Conservation (phyloP, 225 moss, liverwort and hornwort species). For the Polytrichum formosum region DNA sequence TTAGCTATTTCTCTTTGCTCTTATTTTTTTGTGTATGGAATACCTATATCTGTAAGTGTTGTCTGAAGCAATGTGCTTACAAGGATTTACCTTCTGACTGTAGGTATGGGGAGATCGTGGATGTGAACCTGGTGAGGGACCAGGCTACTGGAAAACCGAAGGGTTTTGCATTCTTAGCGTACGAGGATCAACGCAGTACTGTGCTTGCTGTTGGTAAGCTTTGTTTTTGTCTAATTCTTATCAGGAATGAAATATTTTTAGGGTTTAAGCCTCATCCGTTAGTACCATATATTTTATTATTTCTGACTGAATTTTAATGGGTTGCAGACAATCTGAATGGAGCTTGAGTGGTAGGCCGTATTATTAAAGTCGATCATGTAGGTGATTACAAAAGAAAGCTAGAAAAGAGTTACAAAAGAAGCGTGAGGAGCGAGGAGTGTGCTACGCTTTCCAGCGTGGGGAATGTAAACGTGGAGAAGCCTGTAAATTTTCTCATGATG, state of each 20-base stretch:
- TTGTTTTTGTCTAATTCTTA: background rate
- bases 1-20: too few relatives aligned
- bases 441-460: too few relatives aligned
- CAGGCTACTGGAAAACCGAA: conserved; percentile 91
- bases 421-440: too few relatives aligned
- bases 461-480: too few relatives aligned
- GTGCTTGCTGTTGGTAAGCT: conserved; percentile 91
- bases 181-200: conserved; percentile 96
- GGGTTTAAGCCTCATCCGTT: too few relatives aligned
- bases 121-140: conserved; percentile 90
- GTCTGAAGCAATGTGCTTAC: background rate
- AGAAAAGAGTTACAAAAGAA: too few relatives aligned
- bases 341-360: conserved; percentile 71
- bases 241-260: too few relatives aligned
- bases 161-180: conserved; percentile 95
- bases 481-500: too few relatives aligned
- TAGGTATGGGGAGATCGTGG: conserved; percentile 96
- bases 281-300: background rate
- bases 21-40: too few relatives aligned
- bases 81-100: conserved; percentile 4
- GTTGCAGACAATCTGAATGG: conserved; percentile 95
- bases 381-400: conserved; percentile 90
- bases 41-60: too few relatives aligned
- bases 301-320: background rate
- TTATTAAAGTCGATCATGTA: conserved; percentile 94